phyloP scores from a whole-genome alignment of 768 basidiomycete species.

The Mycena galopus region DNA sequence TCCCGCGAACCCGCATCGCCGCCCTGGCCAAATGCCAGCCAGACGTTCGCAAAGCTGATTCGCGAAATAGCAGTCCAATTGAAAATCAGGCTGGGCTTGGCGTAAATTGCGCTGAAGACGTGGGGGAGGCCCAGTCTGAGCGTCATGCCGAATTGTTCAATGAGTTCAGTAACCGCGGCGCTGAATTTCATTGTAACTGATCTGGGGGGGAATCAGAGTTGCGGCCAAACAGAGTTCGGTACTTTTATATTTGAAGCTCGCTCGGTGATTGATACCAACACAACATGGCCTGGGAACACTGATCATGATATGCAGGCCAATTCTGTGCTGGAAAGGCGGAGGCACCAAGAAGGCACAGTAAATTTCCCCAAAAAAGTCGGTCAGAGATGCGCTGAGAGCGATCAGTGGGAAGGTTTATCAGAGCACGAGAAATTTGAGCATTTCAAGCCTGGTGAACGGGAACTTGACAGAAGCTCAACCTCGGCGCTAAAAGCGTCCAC shows the following conservation, averaged over 20 bases:
- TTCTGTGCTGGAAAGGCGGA: no score
- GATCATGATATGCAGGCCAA: no score
- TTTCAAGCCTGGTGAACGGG: not conserved
- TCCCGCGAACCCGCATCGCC: conserved; percentile 55
- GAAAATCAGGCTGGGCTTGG: conserved; percentile 60
- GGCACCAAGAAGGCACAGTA: no score
- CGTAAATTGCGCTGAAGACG: conserved; percentile 43
- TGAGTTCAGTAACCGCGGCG: conserved; percentile 3
- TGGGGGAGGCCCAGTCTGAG: conserved; percentile 59
- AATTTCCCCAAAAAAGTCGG: no score
- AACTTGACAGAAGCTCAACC: no score
- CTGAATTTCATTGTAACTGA: conserved; percentile 8
- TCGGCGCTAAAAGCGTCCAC: not conserved
- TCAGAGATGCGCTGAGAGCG: no score
- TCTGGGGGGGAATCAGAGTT: not conserved
- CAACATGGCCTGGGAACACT: no score
- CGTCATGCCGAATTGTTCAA: conserved; percentile 48
- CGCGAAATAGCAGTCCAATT: conserved; percentile 59
- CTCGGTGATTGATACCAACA: not conserved
- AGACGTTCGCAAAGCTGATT: conserved; percentile 70
- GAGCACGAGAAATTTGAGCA: no score
- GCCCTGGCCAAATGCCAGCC: conserved; percentile 62
- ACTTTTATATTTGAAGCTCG: conserved; percentile 3
- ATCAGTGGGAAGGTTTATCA: no score
- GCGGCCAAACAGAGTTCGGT: conserved; percentile 6